Conservation (phyloP, 176 grass and related monocot species). For the Tillandsia leiboldiana region DNA sequence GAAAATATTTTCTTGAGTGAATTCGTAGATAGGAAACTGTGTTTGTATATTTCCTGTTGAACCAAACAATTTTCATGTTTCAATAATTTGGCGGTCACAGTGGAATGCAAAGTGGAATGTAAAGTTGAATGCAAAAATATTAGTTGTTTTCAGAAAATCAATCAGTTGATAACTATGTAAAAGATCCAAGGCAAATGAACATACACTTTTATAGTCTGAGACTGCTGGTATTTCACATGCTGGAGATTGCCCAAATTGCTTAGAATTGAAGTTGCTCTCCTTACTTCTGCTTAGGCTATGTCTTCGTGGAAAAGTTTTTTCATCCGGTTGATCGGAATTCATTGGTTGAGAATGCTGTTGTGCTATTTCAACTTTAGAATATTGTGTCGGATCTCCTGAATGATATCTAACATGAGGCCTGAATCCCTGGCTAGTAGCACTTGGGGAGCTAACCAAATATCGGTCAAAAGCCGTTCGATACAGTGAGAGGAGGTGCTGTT, state of each 20-base stretch:
- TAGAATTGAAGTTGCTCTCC: background rate
- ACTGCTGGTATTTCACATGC: background rate
- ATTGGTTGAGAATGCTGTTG: constrained; percentile 4
- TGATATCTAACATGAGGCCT: background rate
- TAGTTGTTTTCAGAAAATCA: background rate
- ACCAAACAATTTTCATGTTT: no score
- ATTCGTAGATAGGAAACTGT: no score
- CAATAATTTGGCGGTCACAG: no score
- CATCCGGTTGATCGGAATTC: background rate
- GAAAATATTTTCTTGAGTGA: no score
- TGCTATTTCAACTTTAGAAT: constrained; percentile 16
- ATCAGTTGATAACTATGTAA: background rate
- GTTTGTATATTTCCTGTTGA: no score
- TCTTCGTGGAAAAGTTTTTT: constrained; percentile 1
- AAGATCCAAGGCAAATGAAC: background rate
- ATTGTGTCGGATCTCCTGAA: background rate
- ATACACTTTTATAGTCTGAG: background rate
- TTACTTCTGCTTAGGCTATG: background rate
- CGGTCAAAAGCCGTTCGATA: constrained; percentile 13
- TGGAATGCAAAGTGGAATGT: no score
- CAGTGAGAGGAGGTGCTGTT: constrained; percentile 16
- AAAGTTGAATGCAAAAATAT: background rate
- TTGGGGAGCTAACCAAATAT: constrained; percentile 17
- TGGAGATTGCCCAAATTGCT: constrained; percentile 6
- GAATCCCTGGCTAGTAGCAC: background rate